Conservation (phyloP, 768 basidiomycete species). For the Pulveroboletus sp. region DNA sequence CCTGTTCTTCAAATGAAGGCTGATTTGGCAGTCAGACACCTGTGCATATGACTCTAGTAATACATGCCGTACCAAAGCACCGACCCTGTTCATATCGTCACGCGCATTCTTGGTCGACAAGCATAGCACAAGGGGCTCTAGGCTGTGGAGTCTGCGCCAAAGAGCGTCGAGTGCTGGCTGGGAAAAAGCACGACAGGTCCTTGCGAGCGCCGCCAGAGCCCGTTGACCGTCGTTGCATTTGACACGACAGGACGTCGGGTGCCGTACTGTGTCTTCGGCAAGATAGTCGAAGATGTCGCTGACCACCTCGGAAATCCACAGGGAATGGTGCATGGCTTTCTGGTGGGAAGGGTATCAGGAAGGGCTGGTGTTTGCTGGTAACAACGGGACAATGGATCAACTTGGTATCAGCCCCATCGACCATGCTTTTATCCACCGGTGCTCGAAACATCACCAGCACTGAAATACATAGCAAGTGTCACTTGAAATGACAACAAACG, state of each 20-base stretch:
- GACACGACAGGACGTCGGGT: not conserved
- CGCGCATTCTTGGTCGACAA: not conserved
- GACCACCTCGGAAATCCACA: conserved; percentile 4
- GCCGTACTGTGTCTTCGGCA: not conserved
- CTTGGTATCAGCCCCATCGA: no score
- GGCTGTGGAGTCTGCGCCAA: conserved; percentile 9
- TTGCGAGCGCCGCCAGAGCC: conserved; percentile 9
- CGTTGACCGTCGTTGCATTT: not conserved
- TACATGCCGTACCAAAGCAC: not conserved
- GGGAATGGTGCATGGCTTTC: not conserved
- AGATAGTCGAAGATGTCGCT: not conserved
- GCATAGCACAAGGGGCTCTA: conserved; percentile 7
- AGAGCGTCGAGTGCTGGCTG: conserved; percentile 15
- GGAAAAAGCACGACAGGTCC: conserved; percentile 12
- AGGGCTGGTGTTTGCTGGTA: no score
- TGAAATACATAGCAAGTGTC: no score
- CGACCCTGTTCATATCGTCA: not conserved
- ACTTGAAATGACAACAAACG: no score
- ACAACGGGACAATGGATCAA: not conserved
- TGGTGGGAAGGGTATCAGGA: not conserved
- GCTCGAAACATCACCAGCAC: no score
- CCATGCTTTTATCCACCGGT: no score
- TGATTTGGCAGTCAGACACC: not conserved
- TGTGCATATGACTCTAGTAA: not conserved
- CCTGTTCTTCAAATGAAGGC: conserved; percentile 3